Evolutionary conservation across 805 yeast species (phyloP).

Genomic region (Wickerhamomyces kurtzmanii): DNA sequence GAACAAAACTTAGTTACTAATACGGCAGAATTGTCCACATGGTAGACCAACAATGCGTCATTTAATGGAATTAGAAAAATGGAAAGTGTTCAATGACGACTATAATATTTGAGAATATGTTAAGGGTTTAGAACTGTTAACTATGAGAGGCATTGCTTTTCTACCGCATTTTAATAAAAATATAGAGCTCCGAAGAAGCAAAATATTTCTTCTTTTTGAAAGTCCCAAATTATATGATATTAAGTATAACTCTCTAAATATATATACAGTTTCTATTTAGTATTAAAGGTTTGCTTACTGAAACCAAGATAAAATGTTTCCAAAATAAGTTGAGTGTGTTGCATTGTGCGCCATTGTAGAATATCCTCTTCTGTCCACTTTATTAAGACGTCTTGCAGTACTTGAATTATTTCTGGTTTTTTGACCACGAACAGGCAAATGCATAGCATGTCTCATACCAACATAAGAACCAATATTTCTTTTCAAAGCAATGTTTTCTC

Average conservation of each 20-base stretch:
- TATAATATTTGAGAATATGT: constrained; percentile 24
- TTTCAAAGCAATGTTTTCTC: constrained; percentile 72
- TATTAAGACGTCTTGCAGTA: constrained; percentile 83
- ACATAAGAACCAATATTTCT: constrained; percentile 74
- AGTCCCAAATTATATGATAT: too few relatives aligned
- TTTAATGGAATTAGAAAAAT: constrained; percentile 47
- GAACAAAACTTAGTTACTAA: neutral
- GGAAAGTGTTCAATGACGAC: constrained; percentile 35
- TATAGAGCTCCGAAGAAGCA: too few relatives aligned
- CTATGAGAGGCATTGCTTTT: too few relatives aligned
- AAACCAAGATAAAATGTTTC: too few relatives aligned
- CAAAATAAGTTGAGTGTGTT: too few relatives aligned
- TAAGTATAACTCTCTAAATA: too few relatives aligned
- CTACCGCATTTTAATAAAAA: too few relatives aligned
- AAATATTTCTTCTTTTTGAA: too few relatives aligned
- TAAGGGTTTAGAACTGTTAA: too few relatives aligned
- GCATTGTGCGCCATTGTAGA: too few relatives aligned
- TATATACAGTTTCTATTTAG: too few relatives aligned
- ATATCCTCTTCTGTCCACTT: constrained; percentile 50
- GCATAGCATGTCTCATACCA: constrained; percentile 84
- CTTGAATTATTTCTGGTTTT: constrained; percentile 83
- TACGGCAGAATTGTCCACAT: constrained; percentile 62
- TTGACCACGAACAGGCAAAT: constrained; percentile 83
- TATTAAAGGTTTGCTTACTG: too few relatives aligned
- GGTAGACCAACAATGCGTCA: constrained; percentile 97